Percentiles rank a stretch among this genome's conserved stretches.
phyloP scores from a whole-genome alignment of 805 yeast genomes.

The Starmerella kuoi region DNA sequence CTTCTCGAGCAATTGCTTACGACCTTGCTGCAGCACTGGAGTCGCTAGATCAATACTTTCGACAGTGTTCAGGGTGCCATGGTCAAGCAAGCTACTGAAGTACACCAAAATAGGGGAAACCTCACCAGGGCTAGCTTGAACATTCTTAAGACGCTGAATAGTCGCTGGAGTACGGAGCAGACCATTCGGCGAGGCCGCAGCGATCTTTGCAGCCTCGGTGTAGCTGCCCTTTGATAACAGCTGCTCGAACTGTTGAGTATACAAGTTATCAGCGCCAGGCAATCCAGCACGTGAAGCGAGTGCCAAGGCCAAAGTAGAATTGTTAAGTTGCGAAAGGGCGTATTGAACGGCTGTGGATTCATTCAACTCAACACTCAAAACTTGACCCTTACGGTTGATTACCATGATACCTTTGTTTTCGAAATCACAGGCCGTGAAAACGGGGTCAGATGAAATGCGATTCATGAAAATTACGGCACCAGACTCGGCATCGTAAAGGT shows the following conservation, averaged over 20 bases:
- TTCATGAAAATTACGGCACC: constrained; percentile 89
- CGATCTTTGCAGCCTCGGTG: constrained; percentile 86
- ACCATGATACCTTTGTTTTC: constrained; percentile 75
- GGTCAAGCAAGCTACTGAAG: constrained; percentile 79
- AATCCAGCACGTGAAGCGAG: constrained; percentile 92
- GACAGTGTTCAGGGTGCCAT: constrained; percentile 80
- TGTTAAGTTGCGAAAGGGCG: constrained; percentile 71
- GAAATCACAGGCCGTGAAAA: constrained; percentile 77
- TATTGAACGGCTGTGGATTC: constrained; percentile 79
- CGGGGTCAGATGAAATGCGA: constrained; percentile 90
- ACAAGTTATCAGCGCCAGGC: constrained; percentile 91
- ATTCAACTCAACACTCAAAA: constrained; percentile 79
- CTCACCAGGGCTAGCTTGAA: constrained; percentile 88
- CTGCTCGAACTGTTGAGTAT: constrained; percentile 82
- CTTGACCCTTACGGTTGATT: constrained; percentile 91
- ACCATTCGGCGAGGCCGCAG: constrained; percentile 80
- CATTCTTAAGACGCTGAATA: constrained; percentile 76
- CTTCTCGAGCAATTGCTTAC: constrained; percentile 85
- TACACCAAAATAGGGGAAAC: constrained; percentile 89
- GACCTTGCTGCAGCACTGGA: constrained; percentile 90
- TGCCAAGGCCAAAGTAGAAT: constrained; percentile 73
- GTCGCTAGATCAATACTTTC: constrained; percentile 91
- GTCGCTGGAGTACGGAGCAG: constrained; percentile 83
- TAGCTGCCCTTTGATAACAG: constrained; percentile 76
- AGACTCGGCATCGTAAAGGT: constrained; percentile 83